These are phyloP conservation scores for Vitis hybrid DNA, from an alignment of 177 flowering plant species.

Conservation along the genomic window DNA sequence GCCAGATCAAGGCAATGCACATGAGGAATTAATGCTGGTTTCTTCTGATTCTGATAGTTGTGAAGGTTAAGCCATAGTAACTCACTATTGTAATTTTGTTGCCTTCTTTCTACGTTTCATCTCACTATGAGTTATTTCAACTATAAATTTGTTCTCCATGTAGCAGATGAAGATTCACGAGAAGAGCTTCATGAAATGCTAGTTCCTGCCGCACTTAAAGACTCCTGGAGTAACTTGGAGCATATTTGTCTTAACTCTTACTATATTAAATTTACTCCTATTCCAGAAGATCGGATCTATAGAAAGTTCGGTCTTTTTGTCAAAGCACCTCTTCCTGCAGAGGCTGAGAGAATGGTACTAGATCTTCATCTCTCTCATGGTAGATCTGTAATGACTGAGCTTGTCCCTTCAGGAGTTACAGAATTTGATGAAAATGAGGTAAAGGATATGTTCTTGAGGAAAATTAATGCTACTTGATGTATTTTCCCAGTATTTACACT, in stretches of 20 bases:
- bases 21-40: constrained; percentile 17
- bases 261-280: constrained; percentile 56
- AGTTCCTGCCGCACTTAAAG: constrained; percentile 65
- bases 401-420: constrained; percentile 55
- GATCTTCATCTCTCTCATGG: constrained; percentile 84
- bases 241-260: constrained; percentile 48
- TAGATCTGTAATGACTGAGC: constrained; percentile 67
- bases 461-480: not conserved
- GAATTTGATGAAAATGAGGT: constrained; percentile 70
- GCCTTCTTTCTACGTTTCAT: not conserved
- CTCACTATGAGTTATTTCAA: not conserved
- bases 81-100: not conserved
- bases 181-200: constrained; percentile 81
- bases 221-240: constrained; percentile 48
- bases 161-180: constrained; percentile 56
- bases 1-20: constrained; percentile 48
- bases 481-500: not conserved
- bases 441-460: not conserved
- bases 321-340: constrained; percentile 65
- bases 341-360: constrained; percentile 73
- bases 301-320: constrained; percentile 76
- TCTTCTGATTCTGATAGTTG: constrained; percentile 34
- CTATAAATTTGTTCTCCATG: constrained; percentile 6
- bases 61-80: constrained; percentile 44
- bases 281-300: constrained; percentile 76